Base-by-base conservation (phyloP, 306 rosid genomes). In the Carpinus fangiana region DNA sequence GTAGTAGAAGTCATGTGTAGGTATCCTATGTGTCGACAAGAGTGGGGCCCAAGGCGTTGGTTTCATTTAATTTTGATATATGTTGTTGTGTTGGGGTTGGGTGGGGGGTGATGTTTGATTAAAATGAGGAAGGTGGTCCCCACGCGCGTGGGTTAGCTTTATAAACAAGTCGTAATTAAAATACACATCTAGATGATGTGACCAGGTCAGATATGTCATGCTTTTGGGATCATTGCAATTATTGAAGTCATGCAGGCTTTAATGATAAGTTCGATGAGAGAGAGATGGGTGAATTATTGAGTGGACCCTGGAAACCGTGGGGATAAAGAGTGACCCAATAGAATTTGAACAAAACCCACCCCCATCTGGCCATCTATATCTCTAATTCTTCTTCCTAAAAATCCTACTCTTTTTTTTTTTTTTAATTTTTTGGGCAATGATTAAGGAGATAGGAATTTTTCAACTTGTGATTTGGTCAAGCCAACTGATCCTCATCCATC, bases 191-290 rank as follows among this genome's bases (percentile, higher is more conserved):
- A 84, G 84, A 70, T 77, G 85, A 83, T 81, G 85, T 77, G 87
- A 84, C 70, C 79, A 78, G 91, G 93, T 87, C 84, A 85, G 93
- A 87, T 76, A 80, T 95, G 93, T 86, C 90, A 89, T 88, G 91
- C 89, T 91, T 86, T 88, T 90, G 90, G 93, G 97, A 95, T 95
- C 89, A 86, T 89, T 88, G 93, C 97, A 91, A 91, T 92, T 71
- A 95, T 93, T 92, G 98, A 92, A 92, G 80, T 83, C 87, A 91
- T 90, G 97, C 96, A 91, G 88, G 87, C 97, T 94, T 92, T 91
- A 88, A 95, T 89, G 88, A 90, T 90, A 88, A 76, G 87, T 59
- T 80, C 78, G 64, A 62, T 53, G 54, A 59, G 36, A n/a, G 48
- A 31, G 56, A 57, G 31, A 74, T 77, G 82, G 48, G 45, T 87